phyloP scores from a whole-genome alignment of 306 rosid genomes.

The Malus sieversii region DNA sequence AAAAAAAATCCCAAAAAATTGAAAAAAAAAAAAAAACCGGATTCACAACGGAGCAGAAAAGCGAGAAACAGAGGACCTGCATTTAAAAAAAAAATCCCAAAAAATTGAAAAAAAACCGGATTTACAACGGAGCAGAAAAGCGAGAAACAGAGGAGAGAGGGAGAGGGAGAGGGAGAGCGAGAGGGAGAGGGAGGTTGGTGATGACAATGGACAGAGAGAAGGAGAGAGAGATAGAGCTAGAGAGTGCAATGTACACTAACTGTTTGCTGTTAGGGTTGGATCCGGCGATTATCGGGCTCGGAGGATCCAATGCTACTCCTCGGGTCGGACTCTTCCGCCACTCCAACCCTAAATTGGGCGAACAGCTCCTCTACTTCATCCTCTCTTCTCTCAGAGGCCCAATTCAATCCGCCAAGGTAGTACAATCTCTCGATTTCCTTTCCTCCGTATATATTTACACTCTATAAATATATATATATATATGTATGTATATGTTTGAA shows the following conservation, averaged over 20 bases:
- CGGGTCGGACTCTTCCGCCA: conserved; percentile 96
- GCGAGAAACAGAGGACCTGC: conserved; percentile 22
- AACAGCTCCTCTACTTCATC: conserved; percentile 91
- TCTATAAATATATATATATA: not conserved
- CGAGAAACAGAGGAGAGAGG: conserved; percentile 17
- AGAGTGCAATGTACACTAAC: conserved; percentile 99
- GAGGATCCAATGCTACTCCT: conserved; percentile 72
- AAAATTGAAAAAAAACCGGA: conserved; percentile 4
- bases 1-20: not conserved
- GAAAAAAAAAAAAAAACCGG: conserved; percentile 4
- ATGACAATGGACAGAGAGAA: conserved; percentile 99
- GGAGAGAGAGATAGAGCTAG: conserved; percentile 97
- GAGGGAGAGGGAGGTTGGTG: conserved; percentile 27
- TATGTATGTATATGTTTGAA: no score
- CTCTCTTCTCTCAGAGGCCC: conserved; percentile 95
- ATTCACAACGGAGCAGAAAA: conserved; percentile 21
- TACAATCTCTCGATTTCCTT: not conserved
- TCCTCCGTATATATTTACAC: not conserved
- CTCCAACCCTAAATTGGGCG: conserved; percentile 96
- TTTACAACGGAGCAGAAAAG: conserved; percentile 19
- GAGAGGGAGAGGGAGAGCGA: conserved; percentile 57
- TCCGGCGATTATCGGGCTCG: conserved; percentile 87
- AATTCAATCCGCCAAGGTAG: conserved; percentile 83
- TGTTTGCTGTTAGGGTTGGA: conserved; percentile 91
- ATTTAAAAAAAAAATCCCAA: conserved; percentile 6